Evolutionary conservation across 306 rosid species (phyloP).

Genomic region (Potentilla sterilis): DNA sequence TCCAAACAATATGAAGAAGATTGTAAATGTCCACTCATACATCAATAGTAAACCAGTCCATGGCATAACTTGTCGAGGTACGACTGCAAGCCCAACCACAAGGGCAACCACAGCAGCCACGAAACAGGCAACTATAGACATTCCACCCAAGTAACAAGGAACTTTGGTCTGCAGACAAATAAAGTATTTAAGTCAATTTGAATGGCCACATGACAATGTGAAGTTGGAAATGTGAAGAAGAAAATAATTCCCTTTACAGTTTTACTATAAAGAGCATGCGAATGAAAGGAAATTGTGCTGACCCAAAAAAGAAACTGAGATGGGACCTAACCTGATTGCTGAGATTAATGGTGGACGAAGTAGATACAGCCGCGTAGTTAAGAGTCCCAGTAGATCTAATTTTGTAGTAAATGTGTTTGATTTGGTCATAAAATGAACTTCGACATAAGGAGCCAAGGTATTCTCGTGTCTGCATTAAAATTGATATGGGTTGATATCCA

Average conservation of each 20-base stretch:
- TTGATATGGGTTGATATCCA: constrained; percentile 22
- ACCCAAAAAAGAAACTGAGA: constrained; percentile 7
- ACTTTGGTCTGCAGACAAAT: constrained; percentile 61
- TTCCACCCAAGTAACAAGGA: constrained; percentile 78
- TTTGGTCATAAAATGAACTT: constrained; percentile 61
- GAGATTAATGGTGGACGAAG: constrained; percentile 44
- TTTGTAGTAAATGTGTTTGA: constrained; percentile 67
- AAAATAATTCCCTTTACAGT: background rate
- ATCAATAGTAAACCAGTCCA: constrained; percentile 97
- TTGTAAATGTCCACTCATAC: constrained; percentile 93
- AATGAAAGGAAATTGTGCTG: constrained; percentile 11
- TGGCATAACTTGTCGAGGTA: constrained; percentile 93
- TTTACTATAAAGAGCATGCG: background rate
- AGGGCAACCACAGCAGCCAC: constrained; percentile 59
- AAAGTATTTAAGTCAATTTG: constrained; percentile 24
- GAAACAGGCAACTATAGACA: constrained; percentile 65
- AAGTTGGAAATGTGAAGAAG: background rate
- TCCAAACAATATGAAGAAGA: constrained; percentile 73
- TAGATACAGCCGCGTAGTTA: constrained; percentile 53
- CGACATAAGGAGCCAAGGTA: constrained; percentile 51
- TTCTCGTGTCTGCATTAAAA: constrained; percentile 56
- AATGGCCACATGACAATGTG: background rate
- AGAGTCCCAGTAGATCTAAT: constrained; percentile 64
- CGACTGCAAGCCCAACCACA: constrained; percentile 57
- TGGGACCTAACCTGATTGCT: constrained; percentile 56